Evolutionary conservation across 768 basidiomycete genomes (phyloP).

Genomic region (Amyloporia xantha): DNA sequence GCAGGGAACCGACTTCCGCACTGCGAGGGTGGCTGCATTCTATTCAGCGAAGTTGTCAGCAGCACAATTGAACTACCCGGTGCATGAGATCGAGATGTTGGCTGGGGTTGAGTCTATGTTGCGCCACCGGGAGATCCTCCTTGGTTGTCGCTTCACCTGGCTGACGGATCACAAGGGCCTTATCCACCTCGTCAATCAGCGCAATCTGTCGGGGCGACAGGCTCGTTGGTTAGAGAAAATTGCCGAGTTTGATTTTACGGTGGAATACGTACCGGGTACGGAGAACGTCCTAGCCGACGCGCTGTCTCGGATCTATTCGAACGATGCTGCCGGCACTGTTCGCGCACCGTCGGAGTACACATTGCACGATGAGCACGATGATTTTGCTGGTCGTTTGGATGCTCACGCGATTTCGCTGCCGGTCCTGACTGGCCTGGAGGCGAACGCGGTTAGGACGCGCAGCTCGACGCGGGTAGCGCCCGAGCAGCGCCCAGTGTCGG

Average conservation of each 20-base stretch:
- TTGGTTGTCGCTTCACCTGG: constrained; percentile 18
- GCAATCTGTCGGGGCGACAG: constrained; percentile 21
- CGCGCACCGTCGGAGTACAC: constrained; percentile 19
- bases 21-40: constrained; percentile 17
- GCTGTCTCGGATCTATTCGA: constrained; percentile 16
- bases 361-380: constrained; percentile 9
- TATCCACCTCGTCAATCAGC: constrained; percentile 17
- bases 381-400: not conserved
- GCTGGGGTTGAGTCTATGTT: constrained; percentile 32
- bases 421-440: constrained; percentile 10
- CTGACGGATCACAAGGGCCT: constrained; percentile 25
- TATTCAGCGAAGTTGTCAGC: constrained; percentile 23
- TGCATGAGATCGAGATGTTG: constrained; percentile 32
- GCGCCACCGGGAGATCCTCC: constrained; percentile 22
- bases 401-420: constrained; percentile 10
- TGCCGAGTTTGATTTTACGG: constrained; percentile 23
- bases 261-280: constrained; percentile 24
- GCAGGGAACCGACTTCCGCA: constrained; percentile 18
- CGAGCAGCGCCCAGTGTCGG: not conserved
- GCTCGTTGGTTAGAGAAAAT: constrained; percentile 24
- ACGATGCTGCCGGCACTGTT: constrained; percentile 17
- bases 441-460: not conserved
- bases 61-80: constrained; percentile 29
- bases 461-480: constrained; percentile 5
- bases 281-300: constrained; percentile 24